Base-by-base conservation (phyloP, 2,329 filamentous ascomycete species). In the Teratosphaeria nubilosa region DNA sequence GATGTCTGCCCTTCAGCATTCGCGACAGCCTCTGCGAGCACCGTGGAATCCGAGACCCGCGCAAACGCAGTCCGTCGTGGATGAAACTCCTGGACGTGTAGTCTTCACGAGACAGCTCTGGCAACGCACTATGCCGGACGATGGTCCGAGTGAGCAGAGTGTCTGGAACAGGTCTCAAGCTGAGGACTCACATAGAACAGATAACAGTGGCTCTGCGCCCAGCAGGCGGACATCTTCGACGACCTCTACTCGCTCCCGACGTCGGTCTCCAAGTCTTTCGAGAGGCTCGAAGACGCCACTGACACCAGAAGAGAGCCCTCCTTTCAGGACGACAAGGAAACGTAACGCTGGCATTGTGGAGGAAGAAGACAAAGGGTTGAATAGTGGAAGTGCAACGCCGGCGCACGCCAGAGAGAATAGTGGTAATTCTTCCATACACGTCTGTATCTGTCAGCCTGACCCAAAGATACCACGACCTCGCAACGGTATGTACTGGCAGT, bases 381-480 rank as follows among this genome's bases (percentile, higher is more conserved):
- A 68, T 51, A 60, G 59, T 53, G 59, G 59, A 30, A 60, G 64
- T 52, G 59, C 56, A 20, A 63, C 64, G 45, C 68, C 70, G 53
- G 59, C 63, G 22, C 69, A 72, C 50, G 66, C 63, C 16, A 64
- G 65, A 52, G 64, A 63, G 31, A 68, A 61, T 22, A 72, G 73
- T 16, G 74, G 70, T 59, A 77, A 79, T 34, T 74, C 73, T 27
- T 71, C 70, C 54, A 70, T 74, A 30, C 78, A 84, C 63, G 82
- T 87, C 62, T 88, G 85, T 73, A 79, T 88, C 65, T 88, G 85
- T 72, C 84, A 86, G 66, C 84, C 84, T 45, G 85, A 87, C 67
- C 85, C 84, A 25, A 88, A 87, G 72, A 86, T 88, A 61, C 85
- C 85, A 59, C 77, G 85, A 66, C 85, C 85, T 64, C 80, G 85